Evolutionary conservation across 805 yeast species (phyloP), one percentile per base, ranked within the genome.

Genomic region (Monosporozyma servazzii): DNA sequence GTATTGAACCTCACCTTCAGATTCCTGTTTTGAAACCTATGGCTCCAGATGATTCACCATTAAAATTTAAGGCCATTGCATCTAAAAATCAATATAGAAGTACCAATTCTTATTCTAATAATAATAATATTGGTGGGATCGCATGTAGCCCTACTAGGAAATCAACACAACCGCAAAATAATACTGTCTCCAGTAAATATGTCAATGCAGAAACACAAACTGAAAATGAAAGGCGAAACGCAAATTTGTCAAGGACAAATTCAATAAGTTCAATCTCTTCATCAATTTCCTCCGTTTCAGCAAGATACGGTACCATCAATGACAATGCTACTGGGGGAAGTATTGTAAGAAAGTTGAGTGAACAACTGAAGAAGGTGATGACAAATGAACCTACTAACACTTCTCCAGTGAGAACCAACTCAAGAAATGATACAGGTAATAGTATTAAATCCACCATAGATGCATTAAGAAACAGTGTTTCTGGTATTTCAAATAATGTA

Each of bases 391-490:
- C 49, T 29, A 25, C 54, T 1, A 49, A 49, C 15, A 45, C 51
- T 1, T 62, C 65, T 3, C 62, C 66, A 5, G 53, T 59, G 8
- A 54, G 55, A 47, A 21, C 29, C 11, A 21, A 13, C 10, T 56
- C 62, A 2, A 53, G 62, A 18, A 63, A 62, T 31, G 58, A 61
- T 47, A 62, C 66, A 2, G 66, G 65, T 3, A 63, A 51, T 10
- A 58, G 63, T 29, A 56, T 58, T 10, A 49, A 56, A 27, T 57
- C 64, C 6, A 56, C 63, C 2, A 55, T 59, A 30, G 53, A 51
- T 15, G 50, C 56, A 3, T 45, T 62, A 29, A 54, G 59, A 42
- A 54, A 52, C 31, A 54, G 58, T 11, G 31, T 56, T 20, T 56
- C 58, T 20, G 51, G 53, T 6, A 36, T 47, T 6, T 36, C 50